Evolutionary conservation across 257 asterid species (phyloP), one percentile per base, ranked within the genome.

Genomic region (Haberlea rhodopensis): DNA sequence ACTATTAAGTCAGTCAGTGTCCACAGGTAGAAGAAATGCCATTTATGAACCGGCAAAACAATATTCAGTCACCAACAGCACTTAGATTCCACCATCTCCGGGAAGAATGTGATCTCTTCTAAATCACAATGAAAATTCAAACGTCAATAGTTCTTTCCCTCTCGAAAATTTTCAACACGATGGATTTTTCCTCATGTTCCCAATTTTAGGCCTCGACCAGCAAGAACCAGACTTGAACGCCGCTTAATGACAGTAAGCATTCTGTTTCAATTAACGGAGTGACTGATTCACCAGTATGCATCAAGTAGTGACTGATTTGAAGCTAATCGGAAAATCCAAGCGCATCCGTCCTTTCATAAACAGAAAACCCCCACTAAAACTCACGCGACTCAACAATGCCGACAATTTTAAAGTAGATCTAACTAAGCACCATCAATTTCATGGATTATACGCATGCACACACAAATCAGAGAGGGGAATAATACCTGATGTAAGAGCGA

Each of bases 401-500:
- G 18, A 53, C 53, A 76, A 57, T 53, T 59, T 63, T 3, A 67
- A 54, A 26, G 51, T 40, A 71, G 90, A 84, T 84, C 82, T 81
- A 82, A 75, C 51, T 27, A 24, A 46, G 55, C 22, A 58, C 43
- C 63, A 65, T 53, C 49, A 15, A 22, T 23, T 2, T 19, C 64
- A 40, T 34, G 19, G 58, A 57, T 29, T 27, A 45, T 19, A 43
- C n/a, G 62, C 10, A 9, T 28, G 54, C 66, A 48, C 57, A 19
- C 4, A 29, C 57, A 2, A 66, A 63, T 9, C 27, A 10, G 56
- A 15, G 62, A 56, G 63, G 2, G 24, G 32, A 37, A 52, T 56
- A 60, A 8, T 61, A 94, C 99, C 99, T 69, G 72, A 94, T 94
- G 75, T 80, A 90, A 65, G 99, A 83, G 69, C 84, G 95, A 22